Evolutionary conservation across 345 rosid species (phyloP).

Genomic region (Eucalyptus cloeziana): DNA sequence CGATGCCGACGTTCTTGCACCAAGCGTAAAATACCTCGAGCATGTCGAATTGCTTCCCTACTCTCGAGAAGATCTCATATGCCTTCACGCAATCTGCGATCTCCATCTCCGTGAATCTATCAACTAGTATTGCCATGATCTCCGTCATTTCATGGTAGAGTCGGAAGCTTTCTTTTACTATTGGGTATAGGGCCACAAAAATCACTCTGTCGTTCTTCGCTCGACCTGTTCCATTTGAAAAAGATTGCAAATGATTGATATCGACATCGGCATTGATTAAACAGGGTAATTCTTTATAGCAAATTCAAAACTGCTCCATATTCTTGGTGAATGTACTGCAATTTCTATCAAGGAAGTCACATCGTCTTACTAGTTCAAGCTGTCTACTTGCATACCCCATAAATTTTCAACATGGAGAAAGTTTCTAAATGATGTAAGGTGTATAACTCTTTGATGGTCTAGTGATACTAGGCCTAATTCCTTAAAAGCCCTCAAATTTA

Average conservation of each 20-base stretch:
- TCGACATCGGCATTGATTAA: not conserved
- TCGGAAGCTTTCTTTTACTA: constrained; percentile 73
- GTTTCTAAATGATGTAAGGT: not conserved
- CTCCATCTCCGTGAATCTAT: constrained; percentile 74
- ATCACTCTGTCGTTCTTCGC: constrained; percentile 68
- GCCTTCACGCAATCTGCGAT: constrained; percentile 49
- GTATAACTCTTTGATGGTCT: not conserved
- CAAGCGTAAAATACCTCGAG: constrained; percentile 58
- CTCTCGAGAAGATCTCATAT: constrained; percentile 50
- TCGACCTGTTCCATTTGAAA: constrained; percentile 19
- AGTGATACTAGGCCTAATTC: not conserved
- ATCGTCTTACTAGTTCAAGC: not conserved
- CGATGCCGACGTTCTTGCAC: constrained; percentile 61
- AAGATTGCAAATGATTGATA: not conserved
- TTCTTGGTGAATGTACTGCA: not conserved
- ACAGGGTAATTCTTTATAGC: not conserved
- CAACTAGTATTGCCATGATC: constrained; percentile 40
- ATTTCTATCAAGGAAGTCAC: not conserved
- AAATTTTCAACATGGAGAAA: not conserved
- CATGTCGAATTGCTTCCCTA: constrained; percentile 57
- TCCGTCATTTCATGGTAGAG: constrained; percentile 58
- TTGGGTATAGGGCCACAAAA: constrained; percentile 56
- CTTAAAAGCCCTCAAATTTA: not conserved
- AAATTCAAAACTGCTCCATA: not conserved
- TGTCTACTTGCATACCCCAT: not conserved